Conservation (phyloP, 2,329 filamentous ascomycete genomes). For the Mollisiaceae sp. region DNA sequence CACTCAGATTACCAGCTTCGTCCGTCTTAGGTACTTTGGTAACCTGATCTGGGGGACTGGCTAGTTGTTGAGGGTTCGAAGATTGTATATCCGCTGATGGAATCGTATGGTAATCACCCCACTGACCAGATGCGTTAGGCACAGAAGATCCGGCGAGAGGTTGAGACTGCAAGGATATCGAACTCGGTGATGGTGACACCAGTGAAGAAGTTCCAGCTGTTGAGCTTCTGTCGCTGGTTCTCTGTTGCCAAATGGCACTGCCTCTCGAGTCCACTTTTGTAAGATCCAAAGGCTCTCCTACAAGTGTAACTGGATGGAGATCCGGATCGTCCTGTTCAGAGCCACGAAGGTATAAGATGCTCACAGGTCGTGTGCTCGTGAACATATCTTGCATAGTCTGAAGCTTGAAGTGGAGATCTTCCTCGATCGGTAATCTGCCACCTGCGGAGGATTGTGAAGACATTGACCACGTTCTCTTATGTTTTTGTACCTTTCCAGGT, state of each 20-base stretch:
- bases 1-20: conserved; percentile 69
- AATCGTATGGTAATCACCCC: conserved; percentile 62
- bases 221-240: conserved; percentile 59
- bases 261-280: conserved; percentile 51
- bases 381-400: conserved; percentile 87
- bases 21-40: conserved; percentile 63
- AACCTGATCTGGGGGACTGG: conserved; percentile 54
- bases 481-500: conserved; percentile 84
- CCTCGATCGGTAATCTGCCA: conserved; percentile 63
- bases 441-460: conserved; percentile 74
- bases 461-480: conserved; percentile 95
- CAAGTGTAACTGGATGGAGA: conserved; percentile 74
- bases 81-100: conserved; percentile 53
- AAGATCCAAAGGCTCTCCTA: conserved; percentile 69
- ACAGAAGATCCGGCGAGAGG: conserved; percentile 43
- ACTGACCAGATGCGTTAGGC: conserved; percentile 50
- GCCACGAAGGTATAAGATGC: conserved; percentile 77
- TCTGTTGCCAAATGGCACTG: conserved; percentile 46
- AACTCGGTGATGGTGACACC: conserved; percentile 70
- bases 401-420: conserved; percentile 80
- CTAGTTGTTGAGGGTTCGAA: conserved; percentile 49
- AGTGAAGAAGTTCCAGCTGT: conserved; percentile 64
- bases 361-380: conserved; percentile 79
- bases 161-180: conserved; percentile 65
- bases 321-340: conserved; percentile 82